Base-by-base conservation (phyloP, 176 grass and related monocot genomes). In the Rhynchospora tenuis region DNA sequence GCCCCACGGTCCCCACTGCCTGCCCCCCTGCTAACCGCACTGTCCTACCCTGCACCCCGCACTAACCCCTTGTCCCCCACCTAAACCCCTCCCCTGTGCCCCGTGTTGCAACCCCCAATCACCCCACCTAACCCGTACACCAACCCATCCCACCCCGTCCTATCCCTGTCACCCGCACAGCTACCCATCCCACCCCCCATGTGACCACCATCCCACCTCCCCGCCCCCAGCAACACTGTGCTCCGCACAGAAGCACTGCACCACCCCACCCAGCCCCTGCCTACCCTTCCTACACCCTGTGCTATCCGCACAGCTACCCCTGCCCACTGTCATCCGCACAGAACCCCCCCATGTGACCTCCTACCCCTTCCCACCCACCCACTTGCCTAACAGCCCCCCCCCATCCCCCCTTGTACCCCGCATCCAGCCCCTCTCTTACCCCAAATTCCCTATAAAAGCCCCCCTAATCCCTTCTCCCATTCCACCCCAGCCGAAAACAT, bases 231-330 rank as follows among this genome's bases (percentile, higher is more conserved):
- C 3, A 1, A 14, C 20, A 56, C 26, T 10, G 31, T 14, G 59
- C 64, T 2, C 44, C 8, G 67, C 81, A 42, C 84, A 84, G 14
- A 71, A 85, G 84, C 73, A 71, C 51, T 9, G 42, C 67, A 9
- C 4, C 15, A 71, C 73, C 73, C 79, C 66, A 43, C 48, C 81
- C 16, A 28, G 75, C 86, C 71, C 6, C 6, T 19, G 52, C 29
- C 10, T 31, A 56, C 42, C 66, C 28, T 64, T 9, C 44, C 47
- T 54, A 29, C 26, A 72, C 23, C 54, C n/a, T 1, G 57, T 38
- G 45, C 59, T 12, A 31, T 61, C 46, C 83, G 86, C 84, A 73
- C 27, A 3, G 61, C 48, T 59, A 28, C 9, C 42, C 7, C 58
- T 6, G 43, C 12, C 68, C 0, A 50, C 2, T 2, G 15, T 9